phyloP scores from a whole-genome alignment of 306 rosid genomes.

The Hylodesmum podocarpum region DNA sequence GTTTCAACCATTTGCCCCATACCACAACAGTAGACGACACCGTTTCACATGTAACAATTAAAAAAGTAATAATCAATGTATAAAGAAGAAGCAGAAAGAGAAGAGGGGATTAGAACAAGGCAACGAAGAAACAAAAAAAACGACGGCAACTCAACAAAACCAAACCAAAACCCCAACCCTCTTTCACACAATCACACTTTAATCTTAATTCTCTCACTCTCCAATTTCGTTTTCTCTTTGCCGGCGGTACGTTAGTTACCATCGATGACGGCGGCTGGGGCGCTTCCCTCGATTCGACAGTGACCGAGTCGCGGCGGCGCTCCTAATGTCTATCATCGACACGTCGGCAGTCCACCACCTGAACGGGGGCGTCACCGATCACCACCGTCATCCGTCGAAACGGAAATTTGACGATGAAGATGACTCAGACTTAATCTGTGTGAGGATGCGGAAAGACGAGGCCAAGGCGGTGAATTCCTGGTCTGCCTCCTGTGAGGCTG shows the following conservation, averaged over 20 bases:
- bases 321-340: conserved; percentile 68
- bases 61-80: not conserved
- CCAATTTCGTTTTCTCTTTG: not conserved
- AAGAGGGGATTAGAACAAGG: not conserved
- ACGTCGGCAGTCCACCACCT: conserved; percentile 49
- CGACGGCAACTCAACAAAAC: not conserved
- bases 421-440: conserved; percentile 54
- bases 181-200: not conserved
- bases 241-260: too few species aligned
- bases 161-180: not conserved
- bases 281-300: not conserved
- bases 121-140: not conserved
- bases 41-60: not conserved
- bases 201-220: not conserved
- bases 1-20: not conserved
- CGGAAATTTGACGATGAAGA: conserved; percentile 70
- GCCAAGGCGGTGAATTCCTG: conserved; percentile 45
- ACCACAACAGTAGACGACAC: not conserved
- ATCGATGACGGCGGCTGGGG: not conserved
- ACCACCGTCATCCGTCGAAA: conserved; percentile 50
- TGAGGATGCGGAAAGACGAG: conserved; percentile 69
- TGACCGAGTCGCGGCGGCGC: conserved; percentile 31
- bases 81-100: not conserved
- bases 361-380: conserved; percentile 41
- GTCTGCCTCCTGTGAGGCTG: not conserved